Percentiles rank a stretch among this genome's conserved stretches.
These are phyloP conservation scores for Globisporangium cystogenes DNA, from an alignment of 352 stramenopile species.

Conservation along the genomic window DNA sequence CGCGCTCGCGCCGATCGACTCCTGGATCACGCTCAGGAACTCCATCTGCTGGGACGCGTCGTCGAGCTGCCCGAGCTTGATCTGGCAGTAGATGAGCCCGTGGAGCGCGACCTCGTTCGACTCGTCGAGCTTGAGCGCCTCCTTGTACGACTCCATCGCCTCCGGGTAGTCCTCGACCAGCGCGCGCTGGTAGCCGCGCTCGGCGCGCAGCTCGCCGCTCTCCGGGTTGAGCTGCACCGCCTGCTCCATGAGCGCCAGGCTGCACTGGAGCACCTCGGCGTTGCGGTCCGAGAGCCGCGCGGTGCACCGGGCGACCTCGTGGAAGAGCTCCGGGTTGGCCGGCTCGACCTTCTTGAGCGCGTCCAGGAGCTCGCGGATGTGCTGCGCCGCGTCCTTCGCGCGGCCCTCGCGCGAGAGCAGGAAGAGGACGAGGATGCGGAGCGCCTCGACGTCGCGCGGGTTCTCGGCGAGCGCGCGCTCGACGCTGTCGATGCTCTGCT, in stretches of 20 bases:
- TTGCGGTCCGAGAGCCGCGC: constrained; percentile 60
- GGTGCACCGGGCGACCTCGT: constrained; percentile 56
- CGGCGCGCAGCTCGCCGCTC: constrained; percentile 54
- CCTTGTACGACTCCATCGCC: constrained; percentile 83
- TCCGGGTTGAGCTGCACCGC: constrained; percentile 58
- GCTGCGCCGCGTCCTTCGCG: constrained; percentile 41
- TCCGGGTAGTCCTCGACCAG: constrained; percentile 72
- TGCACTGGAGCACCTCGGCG: constrained; percentile 66
- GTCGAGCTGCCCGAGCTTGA: constrained; percentile 83
- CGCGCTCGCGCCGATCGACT: constrained; percentile 74
- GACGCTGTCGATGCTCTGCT: constrained; percentile 76
- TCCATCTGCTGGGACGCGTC: constrained; percentile 91
- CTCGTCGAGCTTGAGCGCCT: constrained; percentile 82
- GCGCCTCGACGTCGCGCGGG: constrained; percentile 58
- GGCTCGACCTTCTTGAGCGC: constrained; percentile 67
- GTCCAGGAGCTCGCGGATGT: constrained; percentile 59
- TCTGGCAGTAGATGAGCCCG: constrained; percentile 91
- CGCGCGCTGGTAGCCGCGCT: constrained; percentile 74
- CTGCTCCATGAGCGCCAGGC: constrained; percentile 59
- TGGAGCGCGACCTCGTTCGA: constrained; percentile 86
- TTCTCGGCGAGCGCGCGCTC: constrained; percentile 68
- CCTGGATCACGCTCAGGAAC: constrained; percentile 88
- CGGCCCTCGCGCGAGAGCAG: constrained; percentile 62
- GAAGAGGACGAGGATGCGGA: constrained; percentile 60
- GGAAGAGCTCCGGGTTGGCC: constrained; percentile 59